A percentile compares a stretch with the other conserved stretches of the same genome.
phyloP scores from a whole-genome alignment of 2,329 filamentous ascomycete genomes.

The Cladobotryum protrusum region DNA sequence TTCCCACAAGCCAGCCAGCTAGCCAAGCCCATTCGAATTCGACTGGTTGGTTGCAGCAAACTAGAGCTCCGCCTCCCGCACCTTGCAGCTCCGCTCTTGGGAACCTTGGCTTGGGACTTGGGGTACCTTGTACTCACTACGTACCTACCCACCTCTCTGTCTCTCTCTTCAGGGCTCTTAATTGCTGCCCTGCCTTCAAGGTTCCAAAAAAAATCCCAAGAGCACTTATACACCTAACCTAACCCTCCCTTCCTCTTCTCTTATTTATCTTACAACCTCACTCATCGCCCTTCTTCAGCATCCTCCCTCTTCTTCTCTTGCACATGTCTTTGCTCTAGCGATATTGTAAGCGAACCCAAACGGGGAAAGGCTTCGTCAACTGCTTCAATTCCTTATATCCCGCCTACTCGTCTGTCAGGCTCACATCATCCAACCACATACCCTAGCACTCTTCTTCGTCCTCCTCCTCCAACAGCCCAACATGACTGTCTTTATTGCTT shows the following conservation, averaged over 20 bases:
- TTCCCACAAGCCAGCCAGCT: too few species aligned
- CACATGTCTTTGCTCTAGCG: neutral
- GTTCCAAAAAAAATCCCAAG: too few species aligned
- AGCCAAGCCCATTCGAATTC: too few species aligned
- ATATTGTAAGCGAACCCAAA: neutral
- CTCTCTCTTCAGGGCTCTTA: too few species aligned
- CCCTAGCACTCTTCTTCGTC: too few species aligned
- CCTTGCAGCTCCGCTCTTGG: slow-evolving; percentile 1
- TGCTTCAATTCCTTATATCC: neutral
- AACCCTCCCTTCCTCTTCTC: neutral
- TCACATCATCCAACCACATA: neutral
- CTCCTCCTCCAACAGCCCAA: slow-evolving; percentile 16
- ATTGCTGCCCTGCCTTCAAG: too few species aligned
- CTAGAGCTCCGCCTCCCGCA: slow-evolving; percentile 1
- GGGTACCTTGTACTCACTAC: too few species aligned
- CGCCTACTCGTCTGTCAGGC: neutral
- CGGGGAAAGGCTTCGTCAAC: too few species aligned
- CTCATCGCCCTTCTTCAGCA: slow-evolving; percentile 5
- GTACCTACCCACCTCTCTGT: too few species aligned
- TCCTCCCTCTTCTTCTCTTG: slow-evolving; percentile 1
- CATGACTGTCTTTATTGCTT: slow-evolving; percentile 38
- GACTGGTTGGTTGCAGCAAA: slow-evolving; percentile 1
- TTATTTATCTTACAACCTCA: neutral
- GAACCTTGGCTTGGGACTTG: too few species aligned
- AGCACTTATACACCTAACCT: too few species aligned